Evolutionary conservation across 1,284 basidiomycete genomes (phyloP).

Genomic region (Trametes hirsuta): DNA sequence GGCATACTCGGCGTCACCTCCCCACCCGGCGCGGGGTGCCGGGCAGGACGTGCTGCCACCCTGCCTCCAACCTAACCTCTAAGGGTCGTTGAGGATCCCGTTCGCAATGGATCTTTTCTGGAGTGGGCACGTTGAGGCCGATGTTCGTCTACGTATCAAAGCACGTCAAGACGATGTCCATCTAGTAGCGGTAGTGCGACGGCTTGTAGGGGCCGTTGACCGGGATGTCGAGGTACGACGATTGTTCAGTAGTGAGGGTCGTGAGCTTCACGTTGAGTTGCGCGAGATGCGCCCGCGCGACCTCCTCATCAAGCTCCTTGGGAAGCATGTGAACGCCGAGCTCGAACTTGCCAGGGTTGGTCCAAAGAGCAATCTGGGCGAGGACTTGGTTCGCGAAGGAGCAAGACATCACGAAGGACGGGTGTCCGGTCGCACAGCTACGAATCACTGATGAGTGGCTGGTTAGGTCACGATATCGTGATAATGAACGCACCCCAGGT

Average conservation of each 20-base stretch:
- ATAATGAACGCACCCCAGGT: conserved; percentile 78
- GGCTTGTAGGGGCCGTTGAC: conserved; percentile 93
- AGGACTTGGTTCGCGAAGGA: conserved; percentile 99
- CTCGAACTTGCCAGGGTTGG: conserved; percentile 86
- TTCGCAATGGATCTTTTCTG: conserved; percentile 29
- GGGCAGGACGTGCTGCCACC: conserved; percentile 18
- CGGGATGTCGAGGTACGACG: conserved; percentile 92
- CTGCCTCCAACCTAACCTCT: conserved; percentile 30
- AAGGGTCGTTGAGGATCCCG: conserved; percentile 40
- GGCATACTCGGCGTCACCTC: conserved; percentile 16
- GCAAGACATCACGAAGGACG: conserved; percentile 99
- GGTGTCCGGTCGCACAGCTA: conserved; percentile 88
- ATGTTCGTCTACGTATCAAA: conserved; percentile 36
- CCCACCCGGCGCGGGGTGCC: conserved; percentile 13
- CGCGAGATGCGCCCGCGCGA: conserved; percentile 92
- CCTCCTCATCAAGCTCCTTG: conserved; percentile 98
- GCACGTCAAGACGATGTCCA: conserved; percentile 22
- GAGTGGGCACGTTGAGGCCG: conserved; percentile 57
- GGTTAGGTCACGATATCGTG: background rate
- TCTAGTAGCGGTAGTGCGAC: conserved; percentile 73
- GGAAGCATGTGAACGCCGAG: conserved; percentile 96
- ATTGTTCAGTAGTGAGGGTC: conserved; percentile 76
- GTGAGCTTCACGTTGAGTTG: conserved; percentile 96
- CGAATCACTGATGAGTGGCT: background rate
- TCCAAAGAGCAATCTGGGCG: conserved; percentile 99